Conservation (phyloP, 2,329 filamentous ascomycete species). For the Blumeriella jaapii region DNA sequence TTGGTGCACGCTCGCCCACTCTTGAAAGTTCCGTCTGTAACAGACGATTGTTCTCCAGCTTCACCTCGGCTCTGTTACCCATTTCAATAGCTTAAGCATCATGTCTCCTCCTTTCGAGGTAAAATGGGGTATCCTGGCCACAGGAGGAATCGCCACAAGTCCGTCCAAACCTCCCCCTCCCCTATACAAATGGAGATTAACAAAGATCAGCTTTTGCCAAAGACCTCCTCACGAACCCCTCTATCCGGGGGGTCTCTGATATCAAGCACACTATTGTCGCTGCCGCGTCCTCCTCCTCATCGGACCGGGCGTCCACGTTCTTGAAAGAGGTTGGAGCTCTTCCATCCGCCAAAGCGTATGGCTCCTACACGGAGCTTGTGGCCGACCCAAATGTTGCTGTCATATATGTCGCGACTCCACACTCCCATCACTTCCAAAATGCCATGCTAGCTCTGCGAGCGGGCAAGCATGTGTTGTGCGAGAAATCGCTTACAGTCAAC, state of each 20-base stretch:
- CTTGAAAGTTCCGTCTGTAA: too few species aligned
- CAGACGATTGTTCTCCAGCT: too few species aligned
- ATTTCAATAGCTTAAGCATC: background rate
- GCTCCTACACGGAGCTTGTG: conserved; percentile 54
- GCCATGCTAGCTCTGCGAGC: conserved; percentile 51
- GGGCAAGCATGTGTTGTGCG: conserved; percentile 59
- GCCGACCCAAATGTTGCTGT: conserved; percentile 54
- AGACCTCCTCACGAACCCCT: conserved; percentile 52
- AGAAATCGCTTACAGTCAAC: conserved; percentile 63
- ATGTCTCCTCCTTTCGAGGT: conserved; percentile 24
- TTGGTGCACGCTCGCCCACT: too few species aligned
- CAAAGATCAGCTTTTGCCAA: conserved; percentile 39
- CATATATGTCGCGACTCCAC: conserved; percentile 59
- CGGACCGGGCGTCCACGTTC: conserved; percentile 48
- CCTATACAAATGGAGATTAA: too few species aligned
- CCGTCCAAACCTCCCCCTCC: conserved; percentile 6
- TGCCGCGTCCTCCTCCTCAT: conserved; percentile 52
- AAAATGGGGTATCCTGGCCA: conserved; percentile 28
- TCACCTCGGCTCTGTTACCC: background rate
- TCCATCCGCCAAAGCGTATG: conserved; percentile 48
- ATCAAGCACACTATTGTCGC: conserved; percentile 51
- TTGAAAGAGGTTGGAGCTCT: conserved; percentile 45
- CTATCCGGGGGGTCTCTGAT: conserved; percentile 45
- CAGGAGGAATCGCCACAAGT: conserved; percentile 29
- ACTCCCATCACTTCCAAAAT: conserved; percentile 65